Percentiles rank a stretch among this genome's conserved stretches.
phyloP scores from a whole-genome alignment of 106 monocot species.

The Xerophyta viscosa region DNA sequence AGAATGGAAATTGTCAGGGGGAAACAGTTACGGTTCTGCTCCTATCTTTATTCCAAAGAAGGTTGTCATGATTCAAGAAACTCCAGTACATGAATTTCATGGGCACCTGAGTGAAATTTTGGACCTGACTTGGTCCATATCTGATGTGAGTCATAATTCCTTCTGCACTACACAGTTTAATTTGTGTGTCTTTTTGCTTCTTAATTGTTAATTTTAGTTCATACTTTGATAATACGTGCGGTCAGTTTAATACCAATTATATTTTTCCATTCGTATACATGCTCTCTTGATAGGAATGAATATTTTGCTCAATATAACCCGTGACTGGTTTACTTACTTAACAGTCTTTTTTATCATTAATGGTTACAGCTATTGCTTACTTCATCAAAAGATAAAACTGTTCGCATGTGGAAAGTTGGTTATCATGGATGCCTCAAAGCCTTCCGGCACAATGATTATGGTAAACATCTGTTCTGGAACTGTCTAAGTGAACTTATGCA shows the following conservation, averaged over 20 bases:
- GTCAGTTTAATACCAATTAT: no score
- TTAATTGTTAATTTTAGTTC: no score
- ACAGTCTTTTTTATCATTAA: no score
- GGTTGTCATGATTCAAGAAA: slow-evolving; percentile 33
- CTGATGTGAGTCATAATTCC: slow-evolving; percentile 29
- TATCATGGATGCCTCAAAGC: slow-evolving; percentile 53
- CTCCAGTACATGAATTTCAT: slow-evolving; percentile 63
- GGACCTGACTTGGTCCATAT: slow-evolving; percentile 92
- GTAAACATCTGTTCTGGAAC: no score
- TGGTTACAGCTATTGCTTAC: slow-evolving; percentile 72
- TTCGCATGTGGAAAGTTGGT: slow-evolving; percentile 75
- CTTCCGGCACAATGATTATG: slow-evolving; percentile 74
- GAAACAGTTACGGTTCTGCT: no score
- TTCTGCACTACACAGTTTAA: not conserved
- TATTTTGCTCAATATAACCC: no score
- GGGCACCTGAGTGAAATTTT: slow-evolving; percentile 64
- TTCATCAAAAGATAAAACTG: slow-evolving; percentile 77
- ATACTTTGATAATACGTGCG: no score
- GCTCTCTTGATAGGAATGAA: no score
- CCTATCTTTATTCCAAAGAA: no score
- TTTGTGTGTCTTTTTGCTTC: no score
- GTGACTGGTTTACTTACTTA: no score
- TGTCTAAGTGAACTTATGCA: no score
- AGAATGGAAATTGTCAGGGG: slow-evolving; percentile 5
- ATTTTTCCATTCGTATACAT: not conserved